Evolutionary conservation across 257 asterid genomes (phyloP).

Genomic region (Capsicum pubescens): DNA sequence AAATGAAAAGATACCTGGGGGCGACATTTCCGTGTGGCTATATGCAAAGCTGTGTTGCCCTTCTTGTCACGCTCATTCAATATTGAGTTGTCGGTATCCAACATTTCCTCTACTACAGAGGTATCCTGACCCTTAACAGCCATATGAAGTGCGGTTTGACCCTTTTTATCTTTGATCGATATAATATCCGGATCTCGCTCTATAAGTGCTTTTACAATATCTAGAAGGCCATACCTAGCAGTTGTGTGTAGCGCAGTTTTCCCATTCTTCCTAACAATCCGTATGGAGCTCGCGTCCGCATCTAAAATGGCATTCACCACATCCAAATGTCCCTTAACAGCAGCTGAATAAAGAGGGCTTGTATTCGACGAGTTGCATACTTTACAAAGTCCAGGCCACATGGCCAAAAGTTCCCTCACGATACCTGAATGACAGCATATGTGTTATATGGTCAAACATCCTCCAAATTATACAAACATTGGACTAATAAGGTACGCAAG

Average conservation of each 20-base stretch:
- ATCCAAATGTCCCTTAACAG: conserved; percentile 72
- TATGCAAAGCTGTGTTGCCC: conserved; percentile 92
- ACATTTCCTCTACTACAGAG: conserved; percentile 72
- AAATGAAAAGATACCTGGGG: conserved; percentile 63
- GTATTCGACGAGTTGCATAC: conserved; percentile 89
- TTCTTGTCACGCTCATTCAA: conserved; percentile 88
- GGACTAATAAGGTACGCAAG: conserved; percentile 3
- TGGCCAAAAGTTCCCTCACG: conserved; percentile 59
- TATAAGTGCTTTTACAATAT: conserved; percentile 74
- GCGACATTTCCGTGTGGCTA: conserved; percentile 89
- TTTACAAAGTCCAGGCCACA: conserved; percentile 95
- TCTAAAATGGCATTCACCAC: conserved; percentile 88
- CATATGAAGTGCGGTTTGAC: conserved; percentile 98
- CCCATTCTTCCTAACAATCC: conserved; percentile 88
- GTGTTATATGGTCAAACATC: not conserved
- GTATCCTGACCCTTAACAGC: conserved; percentile 94
- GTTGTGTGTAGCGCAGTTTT: conserved; percentile 91
- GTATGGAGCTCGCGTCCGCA: conserved; percentile 62
- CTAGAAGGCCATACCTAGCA: conserved; percentile 78
- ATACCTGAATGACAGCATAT: conserved; percentile 54
- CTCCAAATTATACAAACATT: not conserved
- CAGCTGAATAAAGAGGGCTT: conserved; percentile 94
- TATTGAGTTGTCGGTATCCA: conserved; percentile 76
- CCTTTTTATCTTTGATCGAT: conserved; percentile 85
- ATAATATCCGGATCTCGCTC: conserved; percentile 76